A percentile compares a stretch with the other conserved stretches of the same genome.
Evolutionary conservation across 1,139 yeast genomes (phyloP).

Genomic region (Pichia sp.): DNA sequence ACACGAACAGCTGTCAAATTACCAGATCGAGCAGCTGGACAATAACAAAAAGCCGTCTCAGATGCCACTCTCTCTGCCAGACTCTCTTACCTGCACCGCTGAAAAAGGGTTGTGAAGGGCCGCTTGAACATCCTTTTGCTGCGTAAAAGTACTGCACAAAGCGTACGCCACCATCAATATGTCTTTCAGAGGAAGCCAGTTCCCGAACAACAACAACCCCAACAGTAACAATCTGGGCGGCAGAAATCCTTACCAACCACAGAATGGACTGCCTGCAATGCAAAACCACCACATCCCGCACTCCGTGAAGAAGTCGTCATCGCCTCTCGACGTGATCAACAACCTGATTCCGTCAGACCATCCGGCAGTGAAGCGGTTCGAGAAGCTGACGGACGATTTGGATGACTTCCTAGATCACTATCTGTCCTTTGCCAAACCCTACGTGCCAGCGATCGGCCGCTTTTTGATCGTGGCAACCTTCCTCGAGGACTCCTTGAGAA

Average conservation of each 20-base stretch:
- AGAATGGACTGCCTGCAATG: not conserved
- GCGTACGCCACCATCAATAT: not conserved
- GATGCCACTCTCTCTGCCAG: not conserved
- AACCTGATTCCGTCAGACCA: slow-evolving; percentile 30
- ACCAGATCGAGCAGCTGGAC: not conserved
- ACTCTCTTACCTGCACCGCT: no score
- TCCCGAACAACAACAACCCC: slow-evolving; percentile 9
- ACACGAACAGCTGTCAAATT: not conserved
- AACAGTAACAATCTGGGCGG: not conserved
- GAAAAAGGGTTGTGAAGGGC: not conserved
- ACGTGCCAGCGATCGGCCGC: slow-evolving; percentile 83
- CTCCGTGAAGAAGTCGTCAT: slow-evolving; percentile 11
- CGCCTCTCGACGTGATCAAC: slow-evolving; percentile 25
- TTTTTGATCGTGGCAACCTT: slow-evolving; percentile 91
- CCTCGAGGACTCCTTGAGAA: slow-evolving; percentile 83
- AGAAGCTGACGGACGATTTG: slow-evolving; percentile 40
- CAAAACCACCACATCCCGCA: slow-evolving; percentile 10
- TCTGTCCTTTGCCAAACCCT: slow-evolving; percentile 57
- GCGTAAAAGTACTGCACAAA: not conserved
- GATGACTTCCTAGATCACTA: slow-evolving; percentile 48
- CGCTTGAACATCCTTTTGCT: not conserved
- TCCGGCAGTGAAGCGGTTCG: slow-evolving; percentile 41
- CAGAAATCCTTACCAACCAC: slow-evolving; percentile 7
- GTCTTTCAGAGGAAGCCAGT: slow-evolving; percentile 19
- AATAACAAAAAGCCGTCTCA: not conserved